Base-by-base conservation (phyloP, 495 filamentous ascomycete species). In the Pyronema domesticum region DNA sequence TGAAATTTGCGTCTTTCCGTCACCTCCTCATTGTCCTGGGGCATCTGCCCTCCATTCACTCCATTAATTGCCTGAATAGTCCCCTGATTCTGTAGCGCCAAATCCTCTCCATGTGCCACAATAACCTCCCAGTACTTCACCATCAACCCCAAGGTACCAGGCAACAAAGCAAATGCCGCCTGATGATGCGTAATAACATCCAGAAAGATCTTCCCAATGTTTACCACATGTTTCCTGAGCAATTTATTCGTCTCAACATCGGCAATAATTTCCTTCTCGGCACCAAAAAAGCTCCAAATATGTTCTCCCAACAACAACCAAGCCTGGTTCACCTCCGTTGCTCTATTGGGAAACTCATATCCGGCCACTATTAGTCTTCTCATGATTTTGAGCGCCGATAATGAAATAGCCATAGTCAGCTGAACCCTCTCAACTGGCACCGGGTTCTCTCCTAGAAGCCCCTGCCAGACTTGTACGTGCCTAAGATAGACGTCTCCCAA, bases 131-230 rank as follows among this genome's bases (percentile, higher is more conserved):
- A 95, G 65, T 95, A 96, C 11, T 80, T 76, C 44, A 74, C 77
- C 15, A 85, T 77, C 9, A 98, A 76, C 10, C 75, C 69, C 4
- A 89, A 70, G 34, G 85, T 85, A 56, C 84, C 78, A 1, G 87
- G 84, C 6, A 98, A 74, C 10, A 84, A 68, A 0, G 81, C 80
- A 68, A 94, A 96, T 30, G 84, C 81, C 5, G 80, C 80, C 8
- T 87, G 81, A 62, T 89, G 86, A 9, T 68, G 65, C 48, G 73
- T 73, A 4, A 81, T 77, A 82, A 95, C 89, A 40, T 87, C 79
- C 18, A 91, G 71, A 66, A 95, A 89, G 7, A 96, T 72, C 68
- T 98, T 96, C 9, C 89, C 80, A 46, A 95, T 79, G 64, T 95
- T 89, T 48, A 93, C 63, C 7, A 93, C 70, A 57, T 95, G 89